Evolutionary conservation across 1,284 basidiomycete species (phyloP).

Genomic region (Heterobasidion occidentale): DNA sequence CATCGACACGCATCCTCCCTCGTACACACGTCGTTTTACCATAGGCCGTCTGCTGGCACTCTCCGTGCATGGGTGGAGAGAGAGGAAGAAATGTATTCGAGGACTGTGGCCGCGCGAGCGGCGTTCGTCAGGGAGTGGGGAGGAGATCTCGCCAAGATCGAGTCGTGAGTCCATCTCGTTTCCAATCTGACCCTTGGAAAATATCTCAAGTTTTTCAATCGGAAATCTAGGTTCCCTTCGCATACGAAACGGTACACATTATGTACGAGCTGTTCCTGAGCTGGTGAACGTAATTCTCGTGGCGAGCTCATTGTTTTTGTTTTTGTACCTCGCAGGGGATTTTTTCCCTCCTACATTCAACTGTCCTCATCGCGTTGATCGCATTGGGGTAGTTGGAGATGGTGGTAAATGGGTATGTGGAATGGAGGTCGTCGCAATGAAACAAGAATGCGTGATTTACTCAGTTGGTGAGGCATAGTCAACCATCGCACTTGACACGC

Average conservation of each 20-base stretch:
- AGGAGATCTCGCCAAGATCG: no score
- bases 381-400: conserved; percentile 51
- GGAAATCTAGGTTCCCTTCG: background rate
- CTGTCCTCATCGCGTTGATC: conserved; percentile 57
- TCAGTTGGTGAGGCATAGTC: conserved; percentile 30
- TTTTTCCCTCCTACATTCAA: conserved; percentile 58
- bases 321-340: conserved; percentile 38
- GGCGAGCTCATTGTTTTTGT: no score
- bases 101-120: no score
- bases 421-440: conserved; percentile 41
- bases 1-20: no score
- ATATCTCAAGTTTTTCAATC: no score
- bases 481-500: background rate
- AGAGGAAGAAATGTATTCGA: no score
- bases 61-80: no score
- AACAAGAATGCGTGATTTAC: conserved; percentile 52
- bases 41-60: no score
- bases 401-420: conserved; percentile 68
- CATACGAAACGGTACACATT: background rate
- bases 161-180: no score
- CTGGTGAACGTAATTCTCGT: background rate
- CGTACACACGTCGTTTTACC: no score
- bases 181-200: no score
- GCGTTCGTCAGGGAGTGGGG: no score
- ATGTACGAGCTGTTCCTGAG: background rate